Evolutionary conservation across 805 yeast species (phyloP), one percentile per base, ranked within the genome.

Genomic region (Isabelozyma heimii): DNA sequence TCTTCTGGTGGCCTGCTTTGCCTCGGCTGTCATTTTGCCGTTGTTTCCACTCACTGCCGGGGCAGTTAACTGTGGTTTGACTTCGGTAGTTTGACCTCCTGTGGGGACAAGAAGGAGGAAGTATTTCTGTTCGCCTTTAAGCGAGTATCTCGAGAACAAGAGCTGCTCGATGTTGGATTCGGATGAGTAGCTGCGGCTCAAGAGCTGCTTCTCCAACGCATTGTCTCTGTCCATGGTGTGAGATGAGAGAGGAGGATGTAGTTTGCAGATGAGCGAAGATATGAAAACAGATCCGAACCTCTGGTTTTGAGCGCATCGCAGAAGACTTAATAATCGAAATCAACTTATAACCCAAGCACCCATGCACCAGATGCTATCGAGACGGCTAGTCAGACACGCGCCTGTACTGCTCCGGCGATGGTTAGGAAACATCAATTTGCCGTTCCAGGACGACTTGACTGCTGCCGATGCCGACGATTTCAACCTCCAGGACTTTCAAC

Each of bases 51-150:
- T 49, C 14, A 26, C 35, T 41, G 44, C 15, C n/a, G 8, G 35
- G 24, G 24, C 24, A 2, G 35, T 30, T 30, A 27, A 52, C 30
- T 2, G 43, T 33, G 24, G 46, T 16, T 9, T 47, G 8, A 51
- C 50, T 27, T 50, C 56, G n/a, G 53, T 20, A 6, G 24, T 53
- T 20, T 54, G 48, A 4, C 48, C 48, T 27, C 65, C 70, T 0
- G 80, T 69, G 1, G 77, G 67, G 35, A 66, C 61, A 42, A 80
- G 64, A 8, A 76, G 51, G 35, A 81, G 59, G 40, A 63, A 67
- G 17, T 79, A 79, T 58, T 75, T 78, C 52, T 77, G 82, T 28
- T 66, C 69, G 8, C 83, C 83, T 1, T 63, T 55, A 12, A 65
- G 48, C 0, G 82, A 72, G 60, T 79, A 81, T 45, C 85, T 58